Conservation (phyloP, 495 filamentous ascomycete species). For the Neurospora cerealis region DNA sequence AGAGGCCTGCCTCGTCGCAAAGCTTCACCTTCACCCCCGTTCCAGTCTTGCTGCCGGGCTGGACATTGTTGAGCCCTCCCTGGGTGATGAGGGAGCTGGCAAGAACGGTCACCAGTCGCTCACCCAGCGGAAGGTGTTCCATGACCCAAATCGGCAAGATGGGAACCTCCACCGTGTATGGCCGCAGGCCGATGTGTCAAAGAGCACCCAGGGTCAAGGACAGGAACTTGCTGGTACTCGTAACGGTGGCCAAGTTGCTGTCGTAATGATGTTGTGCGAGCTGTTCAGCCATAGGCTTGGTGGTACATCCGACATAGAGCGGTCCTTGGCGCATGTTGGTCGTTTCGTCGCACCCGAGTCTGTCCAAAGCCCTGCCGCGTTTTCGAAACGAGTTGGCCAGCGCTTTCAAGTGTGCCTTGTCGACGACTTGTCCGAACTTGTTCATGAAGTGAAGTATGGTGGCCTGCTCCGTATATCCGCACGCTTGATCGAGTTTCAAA, state of each 20-base stretch:
- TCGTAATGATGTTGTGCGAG: background rate
- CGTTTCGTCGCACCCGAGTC: background rate
- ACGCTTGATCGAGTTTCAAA: background rate
- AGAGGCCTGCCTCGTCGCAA: background rate
- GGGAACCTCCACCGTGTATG: background rate
- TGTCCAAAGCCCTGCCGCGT: background rate
- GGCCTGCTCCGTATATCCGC: background rate
- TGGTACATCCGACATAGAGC: background rate
- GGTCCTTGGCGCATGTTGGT: background rate
- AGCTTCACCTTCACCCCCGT: background rate
- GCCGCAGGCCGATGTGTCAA: background rate
- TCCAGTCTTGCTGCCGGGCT: background rate
- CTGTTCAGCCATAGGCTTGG: background rate
- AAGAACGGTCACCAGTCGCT: background rate
- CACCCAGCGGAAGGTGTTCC: background rate
- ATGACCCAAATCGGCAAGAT: background rate
- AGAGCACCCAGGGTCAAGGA: background rate
- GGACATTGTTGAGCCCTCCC: background rate
- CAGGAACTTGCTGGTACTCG: background rate
- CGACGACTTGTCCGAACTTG: background rate
- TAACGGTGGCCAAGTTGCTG: background rate
- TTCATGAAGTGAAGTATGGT: background rate
- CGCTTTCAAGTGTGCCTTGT: background rate
- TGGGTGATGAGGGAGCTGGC: background rate
- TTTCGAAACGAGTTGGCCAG: background rate